Evolutionary conservation across 441 rosid genomes (phyloP), one percentile per base, ranked within the genome.

Genomic region (Syzygium malaccense): DNA sequence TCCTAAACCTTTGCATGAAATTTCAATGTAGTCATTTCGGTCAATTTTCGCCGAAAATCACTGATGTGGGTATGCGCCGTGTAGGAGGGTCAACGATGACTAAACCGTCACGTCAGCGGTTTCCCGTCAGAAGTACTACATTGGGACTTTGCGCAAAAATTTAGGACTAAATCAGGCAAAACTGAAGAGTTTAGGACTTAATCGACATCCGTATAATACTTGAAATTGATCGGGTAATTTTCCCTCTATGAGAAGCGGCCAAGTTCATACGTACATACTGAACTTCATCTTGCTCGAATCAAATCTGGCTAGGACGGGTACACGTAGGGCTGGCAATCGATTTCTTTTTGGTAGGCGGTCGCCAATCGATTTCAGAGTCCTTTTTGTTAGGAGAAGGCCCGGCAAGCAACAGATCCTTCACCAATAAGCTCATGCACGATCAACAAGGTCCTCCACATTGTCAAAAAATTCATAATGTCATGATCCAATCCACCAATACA

Each of bases 181-280:
- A 7, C 9, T 1, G 48, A 45, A 45, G 2, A 45, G 2, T 45
- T 7, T 45, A 45, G 0, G 0, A 45, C 2, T 45, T 9, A 45
- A 45, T 45, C 2, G 48, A 1, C 48, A 45, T 7, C 1, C 48
- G 2, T 45, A 45, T 9, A 8, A 45, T 45, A 45, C 48, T 45
- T 45, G 48, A 9, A 45, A 45, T 45, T 45, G 48, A 7, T 45
- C 9, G 48, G 48, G 48, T 45, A 45, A 45, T 45, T 45, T 45
- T 45, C 48, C 9, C 48, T 45, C 48, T 0, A 66, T 4, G 23
- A 66, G 75, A 66, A 32, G 75, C 23, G 4, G 1, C 75, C 75
- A 32, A 64, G 6, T 32, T 66, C 32, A 19, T 30, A 64, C 6
- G 4, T 2, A 41, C 17, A 14, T 5, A 15, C 15, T 54, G 15